Evolutionary conservation across 192 early-diverging fungal species (phyloP).

Genomic region (Piromyces finnis): DNA sequence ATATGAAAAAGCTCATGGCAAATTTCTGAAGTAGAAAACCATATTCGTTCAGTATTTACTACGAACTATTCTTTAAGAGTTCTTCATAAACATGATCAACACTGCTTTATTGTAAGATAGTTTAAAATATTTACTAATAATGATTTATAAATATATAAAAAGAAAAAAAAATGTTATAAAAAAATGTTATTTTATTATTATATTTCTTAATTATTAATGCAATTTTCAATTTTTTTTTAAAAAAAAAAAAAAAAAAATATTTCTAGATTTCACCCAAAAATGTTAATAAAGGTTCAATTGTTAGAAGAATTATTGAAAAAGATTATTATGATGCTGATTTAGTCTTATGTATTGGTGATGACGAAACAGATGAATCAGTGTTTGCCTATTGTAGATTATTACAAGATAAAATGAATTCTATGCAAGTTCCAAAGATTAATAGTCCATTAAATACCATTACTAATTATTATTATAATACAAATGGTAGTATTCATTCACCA

Average conservation of each 20-base stretch:
- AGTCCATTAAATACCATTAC: neutral
- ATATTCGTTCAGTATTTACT: conserved; percentile 51
- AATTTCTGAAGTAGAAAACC: conserved; percentile 68
- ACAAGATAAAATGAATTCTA: neutral
- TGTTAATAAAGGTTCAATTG: conserved; percentile 42
- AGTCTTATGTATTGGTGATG: conserved; percentile 52
- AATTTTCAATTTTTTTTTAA: no score
- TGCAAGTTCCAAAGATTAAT: neutral
- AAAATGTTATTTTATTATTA: neutral
- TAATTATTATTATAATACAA: neutral
- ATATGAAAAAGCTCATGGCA: conserved; percentile 61
- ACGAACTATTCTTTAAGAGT: conserved; percentile 49
- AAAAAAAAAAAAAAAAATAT: neutral
- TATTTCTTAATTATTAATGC: no score
- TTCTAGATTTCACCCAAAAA: conserved; percentile 48
- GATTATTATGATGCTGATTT: conserved; percentile 29
- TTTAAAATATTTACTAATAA: no score
- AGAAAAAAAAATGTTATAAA: neutral
- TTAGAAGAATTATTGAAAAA: conserved; percentile 34
- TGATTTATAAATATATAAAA: no score
- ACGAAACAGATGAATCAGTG: conserved; percentile 66
- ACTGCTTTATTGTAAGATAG: neutral
- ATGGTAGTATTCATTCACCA: neutral
- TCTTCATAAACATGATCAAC: conserved; percentile 32
- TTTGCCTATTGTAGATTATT: conserved; percentile 17